Base-by-base conservation (phyloP, 306 rosid species). In the Sophora flavescens region DNA sequence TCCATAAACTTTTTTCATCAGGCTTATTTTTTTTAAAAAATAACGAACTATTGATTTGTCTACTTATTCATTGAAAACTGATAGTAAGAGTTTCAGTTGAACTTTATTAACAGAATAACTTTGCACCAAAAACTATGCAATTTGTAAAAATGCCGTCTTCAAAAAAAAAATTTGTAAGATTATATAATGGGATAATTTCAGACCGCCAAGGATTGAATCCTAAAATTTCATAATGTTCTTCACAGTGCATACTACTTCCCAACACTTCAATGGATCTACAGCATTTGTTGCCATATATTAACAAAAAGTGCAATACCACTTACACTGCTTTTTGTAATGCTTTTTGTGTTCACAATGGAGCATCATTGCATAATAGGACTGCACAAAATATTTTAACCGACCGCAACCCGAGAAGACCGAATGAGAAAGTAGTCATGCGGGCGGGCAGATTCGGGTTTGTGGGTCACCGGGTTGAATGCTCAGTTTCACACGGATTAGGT, bases 61-160 rank as follows among this genome's bases (percentile, higher is more conserved):
- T 8, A 38, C 7, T 51, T 63, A 36, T 50, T 63, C 44, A 63
- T 14, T 76, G 42, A 52, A 63, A 75, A 14, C 12, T 63, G 52
- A 62, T 14, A 9, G 45, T 18, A 47, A 58, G 5, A 15, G 47
- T 47, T 63, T 62, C 10, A 45, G 12, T 2, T 42, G 48, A 62
- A 36, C 13, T 33, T 38, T 50, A 22, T 51, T 76, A 65, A 53
- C 9, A 63, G 41, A 41, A 50, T 63, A 52, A 56, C 68, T 74
- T 36, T 4, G 72, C 42, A 35, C 11, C 5, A 75, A 63, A 63
- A 42, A 41, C 47, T 6, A 41, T 2, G 47, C 8, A 8, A 41
- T 41, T 41, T 41, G 47, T 41, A 41, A 8, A 33, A 41, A 41
- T 41, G 12, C 47, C 3, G 8, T 41, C 3, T 41, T 41, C 2